These are phyloP conservation scores for Alternaria arbusti DNA, from an alignment of 2,329 filamentous ascomycete species.

Conservation along the genomic window DNA sequence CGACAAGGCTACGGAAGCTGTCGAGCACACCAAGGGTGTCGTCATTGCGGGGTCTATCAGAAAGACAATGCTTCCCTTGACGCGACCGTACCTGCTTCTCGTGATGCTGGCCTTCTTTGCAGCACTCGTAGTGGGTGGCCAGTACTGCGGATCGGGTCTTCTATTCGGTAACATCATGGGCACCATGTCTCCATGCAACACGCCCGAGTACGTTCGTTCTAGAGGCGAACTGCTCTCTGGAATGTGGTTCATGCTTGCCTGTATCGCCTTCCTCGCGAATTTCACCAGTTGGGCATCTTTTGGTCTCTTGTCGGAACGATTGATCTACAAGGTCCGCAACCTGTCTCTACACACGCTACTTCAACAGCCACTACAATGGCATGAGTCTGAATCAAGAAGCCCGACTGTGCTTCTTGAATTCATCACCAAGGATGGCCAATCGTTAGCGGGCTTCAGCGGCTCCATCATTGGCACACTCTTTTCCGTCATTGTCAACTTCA, in stretches of 20 bases:
- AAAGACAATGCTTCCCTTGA: constrained; percentile 45
- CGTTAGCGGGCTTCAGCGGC: constrained; percentile 71
- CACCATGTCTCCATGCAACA: constrained; percentile 62
- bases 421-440: constrained; percentile 72
- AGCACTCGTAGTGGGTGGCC: constrained; percentile 61
- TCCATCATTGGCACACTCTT: constrained; percentile 74
- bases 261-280: constrained; percentile 67
- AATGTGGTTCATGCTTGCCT: constrained; percentile 66
- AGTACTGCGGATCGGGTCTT: constrained; percentile 63
- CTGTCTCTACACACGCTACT: constrained; percentile 70
- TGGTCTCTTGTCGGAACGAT: constrained; percentile 66
- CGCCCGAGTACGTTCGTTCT: constrained; percentile 55
- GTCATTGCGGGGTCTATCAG: constrained; percentile 35
- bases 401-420: constrained; percentile 68
- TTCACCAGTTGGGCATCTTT: constrained; percentile 65
- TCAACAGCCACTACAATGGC: constrained; percentile 73
- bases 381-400: constrained; percentile 68
- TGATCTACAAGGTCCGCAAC: constrained; percentile 68
- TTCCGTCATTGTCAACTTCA: constrained; percentile 70
- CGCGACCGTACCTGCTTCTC: constrained; percentile 54
- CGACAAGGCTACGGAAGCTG: constrained; percentile 3
- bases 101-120: constrained; percentile 59
- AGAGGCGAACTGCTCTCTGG: constrained; percentile 62
- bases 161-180: constrained; percentile 68
- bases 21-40: constrained; percentile 18